Conservation (phyloP, 208 protist species). For the Trypanosoma mega region DNA sequence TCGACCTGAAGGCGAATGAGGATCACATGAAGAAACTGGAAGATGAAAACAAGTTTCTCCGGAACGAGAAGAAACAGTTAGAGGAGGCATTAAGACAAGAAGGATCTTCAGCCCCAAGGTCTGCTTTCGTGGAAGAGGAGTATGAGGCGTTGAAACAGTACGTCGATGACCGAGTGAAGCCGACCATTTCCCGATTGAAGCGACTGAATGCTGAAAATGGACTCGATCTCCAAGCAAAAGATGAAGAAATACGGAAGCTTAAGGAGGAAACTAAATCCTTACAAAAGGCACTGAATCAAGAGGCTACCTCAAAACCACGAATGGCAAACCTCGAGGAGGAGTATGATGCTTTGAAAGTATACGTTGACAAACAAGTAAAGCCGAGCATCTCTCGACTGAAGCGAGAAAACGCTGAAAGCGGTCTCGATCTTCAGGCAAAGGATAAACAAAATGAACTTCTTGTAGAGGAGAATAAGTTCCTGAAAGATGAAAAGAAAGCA, state of each 20-base stretch:
- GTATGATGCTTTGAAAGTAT: conserved; percentile 7
- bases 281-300: conserved; percentile 24
- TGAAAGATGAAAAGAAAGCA: conserved; percentile 5
- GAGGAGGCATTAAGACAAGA: not conserved
- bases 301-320: not conserved
- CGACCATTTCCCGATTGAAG: conserved; percentile 22
- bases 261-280: conserved; percentile 25
- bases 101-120: not conserved
- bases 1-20: not conserved
- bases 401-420: not conserved
- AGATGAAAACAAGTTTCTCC: not conserved
- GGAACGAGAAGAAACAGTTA: not conserved
- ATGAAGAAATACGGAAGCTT: conserved; percentile 28
- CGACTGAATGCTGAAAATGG: conserved; percentile 30
- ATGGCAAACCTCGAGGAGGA: conserved; percentile 19
- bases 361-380: not conserved
- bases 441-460: too few species aligned
- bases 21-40: not conserved
- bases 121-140: conserved; percentile 15
- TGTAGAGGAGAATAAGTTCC: not conserved
- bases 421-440: not conserved
- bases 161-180: conserved; percentile 32
- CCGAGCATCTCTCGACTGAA: not conserved
- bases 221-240: conserved; percentile 19
- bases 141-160: conserved; percentile 31